A percentile compares a stretch with the other conserved stretches of the same genome.
Conservation (phyloP, 2,329 filamentous ascomycete genomes). For the Monosporascus ibericus region DNA sequence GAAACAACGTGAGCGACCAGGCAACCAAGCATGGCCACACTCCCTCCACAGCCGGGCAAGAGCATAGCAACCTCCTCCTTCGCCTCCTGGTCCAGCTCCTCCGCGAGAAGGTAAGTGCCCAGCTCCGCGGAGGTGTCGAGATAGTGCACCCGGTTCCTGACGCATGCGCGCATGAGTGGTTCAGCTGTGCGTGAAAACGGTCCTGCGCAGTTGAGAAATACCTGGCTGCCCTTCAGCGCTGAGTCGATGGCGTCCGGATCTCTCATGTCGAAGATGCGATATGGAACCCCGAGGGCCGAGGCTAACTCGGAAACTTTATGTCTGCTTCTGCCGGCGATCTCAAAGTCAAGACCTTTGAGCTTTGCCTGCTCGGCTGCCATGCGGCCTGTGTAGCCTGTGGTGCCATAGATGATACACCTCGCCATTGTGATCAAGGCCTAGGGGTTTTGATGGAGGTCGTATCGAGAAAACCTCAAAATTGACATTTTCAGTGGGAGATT, state of each 20-base stretch:
- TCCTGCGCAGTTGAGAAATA: constrained; percentile 17
- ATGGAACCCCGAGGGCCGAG: background rate
- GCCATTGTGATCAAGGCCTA: too few relatives aligned
- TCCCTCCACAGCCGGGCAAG: constrained; percentile 16
- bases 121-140: constrained; percentile 17
- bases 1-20: constrained; percentile 5
- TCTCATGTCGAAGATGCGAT: constrained; percentile 7
- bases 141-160: constrained; percentile 13
- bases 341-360: constrained; percentile 2
- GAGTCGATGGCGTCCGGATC: background rate
- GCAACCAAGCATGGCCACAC: constrained; percentile 15
- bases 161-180: constrained; percentile 13
- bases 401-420: constrained; percentile 13
- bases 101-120: constrained; percentile 9
- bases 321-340: constrained; percentile 5
- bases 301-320: background rate
- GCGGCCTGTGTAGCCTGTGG: constrained; percentile 16
- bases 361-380: constrained; percentile 11
- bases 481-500: too few relatives aligned
- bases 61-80: constrained; percentile 9
- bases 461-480: too few relatives aligned
- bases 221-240: background rate
- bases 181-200: constrained; percentile 11
- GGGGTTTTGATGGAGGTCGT: too few relatives aligned
- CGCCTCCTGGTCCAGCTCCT: constrained; percentile 5